Evolutionary conservation across 1,139 yeast genomes (phyloP), one percentile per base, ranked within the genome.

Genomic region (Hemisphaericaspora subhashii): DNA sequence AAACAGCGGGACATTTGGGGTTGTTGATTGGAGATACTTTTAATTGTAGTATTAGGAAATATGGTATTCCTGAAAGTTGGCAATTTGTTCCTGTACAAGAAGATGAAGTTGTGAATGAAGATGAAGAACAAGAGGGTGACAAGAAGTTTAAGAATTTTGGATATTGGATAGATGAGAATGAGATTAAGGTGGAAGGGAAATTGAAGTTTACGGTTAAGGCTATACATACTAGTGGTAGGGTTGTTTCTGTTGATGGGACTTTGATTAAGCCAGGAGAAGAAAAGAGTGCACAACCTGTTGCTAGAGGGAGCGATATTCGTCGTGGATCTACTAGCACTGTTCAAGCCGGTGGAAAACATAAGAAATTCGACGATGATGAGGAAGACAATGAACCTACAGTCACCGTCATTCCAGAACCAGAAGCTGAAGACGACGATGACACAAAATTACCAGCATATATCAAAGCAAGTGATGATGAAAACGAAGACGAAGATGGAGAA

Each of bases 1-100:
- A 90, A 67, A 84, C 97, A 1, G 96, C 96, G 12, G 85, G 96
- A 7, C 98, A 92, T 58, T 83, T 94, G 54, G 98, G 98, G 45
- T 71, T 92, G 47, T 74, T 92, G 51, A 74, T 92, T 38, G 92
- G 87, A 59, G 98, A 92, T 62, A 87, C 95, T 1, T 92, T 92
- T 68, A 94, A 92, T 64, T 98, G 97, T 24, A 82, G 94, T 39
- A 88, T 92, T 48, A 87, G 86, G 61, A 82, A 86, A 60, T 83
- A 77, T 57, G 81, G 80, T 52, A 88, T 92, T 46, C 98, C 98
- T 13, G 65, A 68, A 30, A 77, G 72, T 38, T 92, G 98, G 98
- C 68, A 69, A 25, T 92, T 90, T 62, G 74, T 85, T 39, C 92
- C 94, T 35, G 80, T 74, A 51, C 94, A 88, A 54, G 80, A 72